Conservation (phyloP, 805 yeast species). For the Nakazawaea ernobii region DNA sequence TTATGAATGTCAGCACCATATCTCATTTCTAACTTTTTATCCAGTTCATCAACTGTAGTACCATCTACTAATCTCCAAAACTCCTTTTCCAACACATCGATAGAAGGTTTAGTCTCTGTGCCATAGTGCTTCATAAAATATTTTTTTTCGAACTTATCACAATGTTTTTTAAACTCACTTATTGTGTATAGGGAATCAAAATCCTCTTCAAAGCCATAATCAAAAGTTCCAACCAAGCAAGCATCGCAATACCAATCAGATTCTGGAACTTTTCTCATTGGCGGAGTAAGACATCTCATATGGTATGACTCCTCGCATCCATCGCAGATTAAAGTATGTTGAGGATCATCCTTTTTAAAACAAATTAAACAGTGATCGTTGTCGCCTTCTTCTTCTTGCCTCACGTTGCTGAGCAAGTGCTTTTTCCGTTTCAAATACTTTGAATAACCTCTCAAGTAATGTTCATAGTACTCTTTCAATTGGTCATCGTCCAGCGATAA, state of each 20-base stretch:
- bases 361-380: slow-evolving; percentile 30
- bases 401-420: slow-evolving; percentile 4
- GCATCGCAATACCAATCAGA: slow-evolving; percentile 76
- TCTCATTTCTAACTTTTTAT: slow-evolving; percentile 51
- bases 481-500: slow-evolving; percentile 6
- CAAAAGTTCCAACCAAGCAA: slow-evolving; percentile 84
- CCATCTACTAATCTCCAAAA: slow-evolving; percentile 52
- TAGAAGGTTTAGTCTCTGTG: slow-evolving; percentile 21
- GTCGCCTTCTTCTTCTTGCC: slow-evolving; percentile 12
- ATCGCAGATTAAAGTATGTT: slow-evolving; percentile 55
- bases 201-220: slow-evolving; percentile 78
- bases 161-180: slow-evolving; percentile 52
- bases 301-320: slow-evolving; percentile 73
- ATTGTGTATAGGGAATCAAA: slow-evolving; percentile 39
- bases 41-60: slow-evolving; percentile 23
- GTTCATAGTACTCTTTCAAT: slow-evolving; percentile 19
- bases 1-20: slow-evolving; percentile 87
- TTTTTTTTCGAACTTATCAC: slow-evolving; percentile 40
- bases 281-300: slow-evolving; percentile 57
- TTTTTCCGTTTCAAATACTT: slow-evolving; percentile 22
- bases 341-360: slow-evolving; percentile 36
- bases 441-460: slow-evolving; percentile 26
- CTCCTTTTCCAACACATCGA: slow-evolving; percentile 48
- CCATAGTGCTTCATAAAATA: slow-evolving; percentile 31
- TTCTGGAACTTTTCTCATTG: slow-evolving; percentile 44